phyloP scores from a whole-genome alignment of 306 rosid genomes.

The Abrus precatorius region DNA sequence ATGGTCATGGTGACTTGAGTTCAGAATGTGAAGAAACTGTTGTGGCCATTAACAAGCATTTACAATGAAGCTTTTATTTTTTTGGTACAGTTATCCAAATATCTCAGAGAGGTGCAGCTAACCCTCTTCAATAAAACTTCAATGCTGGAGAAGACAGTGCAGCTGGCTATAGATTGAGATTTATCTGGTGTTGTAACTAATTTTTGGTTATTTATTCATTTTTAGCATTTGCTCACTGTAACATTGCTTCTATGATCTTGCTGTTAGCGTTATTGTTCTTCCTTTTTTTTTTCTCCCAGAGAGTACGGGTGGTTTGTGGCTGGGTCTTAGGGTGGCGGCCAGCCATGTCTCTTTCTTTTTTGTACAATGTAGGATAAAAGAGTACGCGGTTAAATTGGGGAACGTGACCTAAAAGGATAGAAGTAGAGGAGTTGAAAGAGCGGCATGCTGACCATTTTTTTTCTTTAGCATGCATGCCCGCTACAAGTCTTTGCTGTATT shows the following conservation, averaged over 20 bases:
- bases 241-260: conserved; percentile 46
- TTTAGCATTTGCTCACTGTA: conserved; percentile 44
- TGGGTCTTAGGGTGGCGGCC: conserved; percentile 42
- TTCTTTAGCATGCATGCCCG: conserved; percentile 70
- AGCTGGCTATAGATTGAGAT: conserved; percentile 50
- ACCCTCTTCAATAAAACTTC: conserved; percentile 94
- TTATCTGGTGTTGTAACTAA: conserved; percentile 49
- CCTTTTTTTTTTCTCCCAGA: neutral
- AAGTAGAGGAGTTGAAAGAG: conserved; percentile 43
- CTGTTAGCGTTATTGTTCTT: conserved; percentile 20
- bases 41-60: conserved; percentile 23
- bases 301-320: conserved; percentile 41
- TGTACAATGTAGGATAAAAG: conserved; percentile 58
- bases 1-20: conserved; percentile 25
- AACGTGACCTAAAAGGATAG: conserved; percentile 42
- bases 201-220: conserved; percentile 55
- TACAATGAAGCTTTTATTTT: conserved; percentile 31
- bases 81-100: conserved; percentile 66
- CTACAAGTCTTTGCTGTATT: conserved; percentile 33
- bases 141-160: conserved; percentile 90
- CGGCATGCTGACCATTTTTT: conserved; percentile 82
- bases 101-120: conserved; percentile 89
- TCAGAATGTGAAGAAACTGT: conserved; percentile 38
- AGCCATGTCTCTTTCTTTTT: conserved; percentile 53
- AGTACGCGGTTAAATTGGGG: conserved; percentile 42